Percentiles rank a stretch among this genome's conserved stretches.
Evolutionary conservation across 495 filamentous ascomycete genomes (phyloP).

Genomic region (Neurospora sp.): DNA sequence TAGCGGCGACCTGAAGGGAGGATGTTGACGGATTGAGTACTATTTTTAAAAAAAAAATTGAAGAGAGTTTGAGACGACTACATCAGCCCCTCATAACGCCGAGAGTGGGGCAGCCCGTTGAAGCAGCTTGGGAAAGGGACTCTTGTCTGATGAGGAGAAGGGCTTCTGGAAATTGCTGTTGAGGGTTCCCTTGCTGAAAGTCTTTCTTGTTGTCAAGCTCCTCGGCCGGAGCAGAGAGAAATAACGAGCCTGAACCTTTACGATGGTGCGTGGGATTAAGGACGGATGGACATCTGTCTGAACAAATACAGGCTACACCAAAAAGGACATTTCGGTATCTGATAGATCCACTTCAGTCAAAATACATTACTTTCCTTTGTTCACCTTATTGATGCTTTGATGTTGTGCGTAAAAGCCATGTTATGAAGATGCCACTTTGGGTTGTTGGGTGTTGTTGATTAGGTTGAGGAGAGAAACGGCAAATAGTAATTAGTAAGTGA

Average conservation of each 20-base stretch:
- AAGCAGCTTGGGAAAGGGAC: not conserved
- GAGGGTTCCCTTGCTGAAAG: conserved; percentile 5
- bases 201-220: not conserved
- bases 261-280: not conserved
- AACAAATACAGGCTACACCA: conserved; percentile 7
- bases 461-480: too few relatives aligned
- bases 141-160: not conserved
- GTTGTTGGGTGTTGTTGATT: too few relatives aligned
- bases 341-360: not conserved
- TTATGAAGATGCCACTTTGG: not conserved
- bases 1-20: conserved; percentile 10
- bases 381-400: not conserved
- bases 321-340: not conserved
- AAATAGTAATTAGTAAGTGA: too few relatives aligned
- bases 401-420: not conserved
- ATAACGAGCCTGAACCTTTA: conserved; percentile 2
- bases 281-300: not conserved
- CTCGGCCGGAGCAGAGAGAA: not conserved
- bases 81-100: conserved; percentile 17
- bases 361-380: not conserved
- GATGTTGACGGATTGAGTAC: not conserved
- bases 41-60: not conserved
- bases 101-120: conserved; percentile 14
- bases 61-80: conserved; percentile 3
- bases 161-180: conserved; percentile 2